phyloP scores from a whole-genome alignment of 805 yeast genomes.

The Candida saitoana region DNA sequence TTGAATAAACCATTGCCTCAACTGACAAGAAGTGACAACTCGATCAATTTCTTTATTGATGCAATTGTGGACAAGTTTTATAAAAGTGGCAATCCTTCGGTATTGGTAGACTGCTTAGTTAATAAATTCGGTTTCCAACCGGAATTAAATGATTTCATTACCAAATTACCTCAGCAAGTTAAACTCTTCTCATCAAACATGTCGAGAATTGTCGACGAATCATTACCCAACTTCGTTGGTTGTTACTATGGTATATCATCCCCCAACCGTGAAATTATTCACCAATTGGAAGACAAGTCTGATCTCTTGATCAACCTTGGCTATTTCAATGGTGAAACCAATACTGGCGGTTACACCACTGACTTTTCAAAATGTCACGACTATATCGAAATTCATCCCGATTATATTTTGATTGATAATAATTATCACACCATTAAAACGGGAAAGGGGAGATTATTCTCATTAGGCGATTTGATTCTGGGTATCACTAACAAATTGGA shows the following conservation, averaged over 20 bases:
- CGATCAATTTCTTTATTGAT: constrained; percentile 12
- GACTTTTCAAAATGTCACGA: constrained; percentile 20
- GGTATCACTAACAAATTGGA: constrained; percentile 22
- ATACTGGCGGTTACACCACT: constrained; percentile 21
- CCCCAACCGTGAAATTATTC: constrained; percentile 18
- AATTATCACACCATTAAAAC: constrained; percentile 18
- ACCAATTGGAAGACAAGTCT: constrained; percentile 38
- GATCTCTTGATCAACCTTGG: constrained; percentile 76
- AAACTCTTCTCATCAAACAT: constrained; percentile 54
- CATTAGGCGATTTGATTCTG: constrained; percentile 30
- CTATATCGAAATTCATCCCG: constrained; percentile 39
- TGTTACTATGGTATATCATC: constrained; percentile 60
- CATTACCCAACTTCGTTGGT: constrained; percentile 61
- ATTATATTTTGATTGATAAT: constrained; percentile 35
- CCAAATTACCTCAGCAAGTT: constrained; percentile 31
- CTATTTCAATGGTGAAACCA: constrained; percentile 40
- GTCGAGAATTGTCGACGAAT: constrained; percentile 77
- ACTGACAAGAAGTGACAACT: constrained; percentile 10
- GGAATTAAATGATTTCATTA: constrained; percentile 48
- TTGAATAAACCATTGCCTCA: constrained; percentile 10
- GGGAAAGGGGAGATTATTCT: constrained; percentile 24
- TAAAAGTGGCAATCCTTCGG: constrained; percentile 52
- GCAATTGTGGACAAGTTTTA: constrained; percentile 49
- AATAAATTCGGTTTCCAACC: constrained; percentile 53
- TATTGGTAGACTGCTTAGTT: constrained; percentile 68